phyloP scores from a whole-genome alignment of 1,284 basidiomycete species.

The Wallemia hederae region DNA sequence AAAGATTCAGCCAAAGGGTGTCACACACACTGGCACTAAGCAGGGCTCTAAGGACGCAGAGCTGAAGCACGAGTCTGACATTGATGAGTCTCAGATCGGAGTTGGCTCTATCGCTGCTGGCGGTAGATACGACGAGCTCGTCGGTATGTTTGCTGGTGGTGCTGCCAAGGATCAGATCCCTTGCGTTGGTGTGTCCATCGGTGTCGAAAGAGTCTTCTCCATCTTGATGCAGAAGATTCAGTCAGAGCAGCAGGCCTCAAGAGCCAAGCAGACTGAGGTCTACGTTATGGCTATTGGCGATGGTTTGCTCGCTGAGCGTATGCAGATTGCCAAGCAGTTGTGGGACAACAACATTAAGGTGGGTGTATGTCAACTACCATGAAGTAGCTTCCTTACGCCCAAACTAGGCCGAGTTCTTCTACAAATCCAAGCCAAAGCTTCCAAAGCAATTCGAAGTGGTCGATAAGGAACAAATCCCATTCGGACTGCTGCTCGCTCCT shows the following conservation, averaged over 20 bases:
- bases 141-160: constrained; percentile 59
- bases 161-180: constrained; percentile 29
- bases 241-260: constrained; percentile 25
- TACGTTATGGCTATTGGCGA: constrained; percentile 83
- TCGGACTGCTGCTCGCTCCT: constrained; percentile 63
- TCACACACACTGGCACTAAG: not conserved
- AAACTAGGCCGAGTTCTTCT: constrained; percentile 62
- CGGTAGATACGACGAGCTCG: constrained; percentile 89
- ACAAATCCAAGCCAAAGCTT: constrained; percentile 74
- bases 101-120: constrained; percentile 95
- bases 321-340: constrained; percentile 50
- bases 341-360: constrained; percentile 74
- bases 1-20: not conserved
- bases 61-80: constrained; percentile 33
- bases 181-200: constrained; percentile 79
- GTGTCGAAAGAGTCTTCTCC: constrained; percentile 84
- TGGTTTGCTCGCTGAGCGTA: constrained; percentile 59
- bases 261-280: constrained; percentile 77
- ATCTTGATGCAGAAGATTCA: constrained; percentile 61
- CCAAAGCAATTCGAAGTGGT: constrained; percentile 59
- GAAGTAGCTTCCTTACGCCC: constrained; percentile 3
- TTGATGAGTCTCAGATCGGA: constrained; percentile 76
- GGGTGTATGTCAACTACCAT: constrained; percentile 6
- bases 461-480: constrained; percentile 74
- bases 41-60: not conserved